Percentiles rank a stretch among this genome's conserved stretches.
These are phyloP conservation scores for Sporothrix curviconia DNA, from an alignment of 2,329 filamentous ascomycete species.

Conservation along the genomic window DNA sequence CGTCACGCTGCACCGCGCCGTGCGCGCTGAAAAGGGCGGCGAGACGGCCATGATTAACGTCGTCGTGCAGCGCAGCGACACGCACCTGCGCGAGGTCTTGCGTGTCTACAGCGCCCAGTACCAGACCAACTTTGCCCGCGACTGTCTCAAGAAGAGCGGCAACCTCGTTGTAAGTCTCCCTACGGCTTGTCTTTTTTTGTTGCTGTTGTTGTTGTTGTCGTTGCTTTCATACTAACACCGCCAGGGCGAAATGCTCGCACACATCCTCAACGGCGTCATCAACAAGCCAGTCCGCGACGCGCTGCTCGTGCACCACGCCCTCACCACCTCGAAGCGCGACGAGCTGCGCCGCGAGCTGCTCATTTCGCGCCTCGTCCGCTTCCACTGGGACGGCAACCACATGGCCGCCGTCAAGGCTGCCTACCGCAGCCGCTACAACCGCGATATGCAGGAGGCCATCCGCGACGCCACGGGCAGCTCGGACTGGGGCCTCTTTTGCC, in stretches of 20 bases:
- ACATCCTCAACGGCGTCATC: constrained; percentile 94
- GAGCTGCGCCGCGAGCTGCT: constrained; percentile 74
- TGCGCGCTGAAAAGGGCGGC: constrained; percentile 70
- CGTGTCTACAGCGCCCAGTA: constrained; percentile 68
- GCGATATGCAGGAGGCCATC: constrained; percentile 70
- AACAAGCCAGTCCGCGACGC: constrained; percentile 92
- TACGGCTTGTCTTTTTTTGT: neutral
- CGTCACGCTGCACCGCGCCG: constrained; percentile 58
- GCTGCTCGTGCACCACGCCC: constrained; percentile 81
- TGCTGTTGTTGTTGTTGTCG: constrained; percentile 4
- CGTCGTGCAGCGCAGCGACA: constrained; percentile 71
- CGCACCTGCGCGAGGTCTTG: constrained; percentile 74
- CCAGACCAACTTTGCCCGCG: constrained; percentile 75
- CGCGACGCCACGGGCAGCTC: constrained; percentile 63
- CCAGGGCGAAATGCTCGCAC: constrained; percentile 87
- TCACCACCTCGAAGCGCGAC: constrained; percentile 66
- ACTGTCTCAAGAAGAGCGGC: constrained; percentile 79
- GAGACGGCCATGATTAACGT: constrained; percentile 84
- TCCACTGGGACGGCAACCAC: constrained; percentile 88
- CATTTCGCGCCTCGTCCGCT: constrained; percentile 77
- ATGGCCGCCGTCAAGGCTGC: constrained; percentile 72
- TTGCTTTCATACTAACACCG: neutral
- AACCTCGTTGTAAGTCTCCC: constrained; percentile 84
- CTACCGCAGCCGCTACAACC: constrained; percentile 70
- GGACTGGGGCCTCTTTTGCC: constrained; percentile 71